Base-by-base conservation (phyloP, 1,284 basidiomycete species). In the Mixia osmundae region DNA sequence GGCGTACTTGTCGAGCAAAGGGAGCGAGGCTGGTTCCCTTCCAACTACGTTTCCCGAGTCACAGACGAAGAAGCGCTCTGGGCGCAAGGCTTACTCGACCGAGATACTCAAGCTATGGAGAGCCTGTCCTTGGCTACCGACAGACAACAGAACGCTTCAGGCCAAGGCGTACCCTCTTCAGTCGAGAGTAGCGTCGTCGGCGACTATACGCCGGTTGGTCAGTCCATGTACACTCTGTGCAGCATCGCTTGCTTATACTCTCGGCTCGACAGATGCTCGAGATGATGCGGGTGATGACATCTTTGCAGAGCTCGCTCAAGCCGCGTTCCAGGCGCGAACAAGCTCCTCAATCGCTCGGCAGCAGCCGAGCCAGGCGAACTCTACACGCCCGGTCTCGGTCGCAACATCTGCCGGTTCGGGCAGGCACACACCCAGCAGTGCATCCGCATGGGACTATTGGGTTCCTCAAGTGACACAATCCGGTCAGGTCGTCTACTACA, bases 401-500 rank as follows among this genome's bases (percentile, higher is more conserved):
- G 11, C 11, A 14, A n/a, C 21, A 9, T 38, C 31, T 16, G 21
- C 33, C 25, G 9, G 10, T 10, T 11, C 20, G 24, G 5, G 16
- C 9, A 5, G 19, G 4, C 21, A 24, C 24, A 10, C 36, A 20
- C 25, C 33, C 8, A 38, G 23, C 25, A 25, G 8, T 20, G 19
- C 16, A 33, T 39, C 22, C 12, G 23, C 36, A 30, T 44, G 44
- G 36, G 38, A 44, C 23, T 52, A 43, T 33, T 53, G 51, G 55
- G 44, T 49, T 26, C 44, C 48, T 19, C 47, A 42, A 39, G 43
- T 47, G 19, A 44, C 44, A 11, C 29, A 33, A 25, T 27, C 44
- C 15, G 44, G 40, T 3, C 53, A 94, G 76, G 78, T 94, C 53
- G 83, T 74, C 62, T 95, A 91, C 58, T 68, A 80, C 47, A 95